Base-by-base conservation (phyloP, 441 rosid genomes). In the Capsella rubella region DNA sequence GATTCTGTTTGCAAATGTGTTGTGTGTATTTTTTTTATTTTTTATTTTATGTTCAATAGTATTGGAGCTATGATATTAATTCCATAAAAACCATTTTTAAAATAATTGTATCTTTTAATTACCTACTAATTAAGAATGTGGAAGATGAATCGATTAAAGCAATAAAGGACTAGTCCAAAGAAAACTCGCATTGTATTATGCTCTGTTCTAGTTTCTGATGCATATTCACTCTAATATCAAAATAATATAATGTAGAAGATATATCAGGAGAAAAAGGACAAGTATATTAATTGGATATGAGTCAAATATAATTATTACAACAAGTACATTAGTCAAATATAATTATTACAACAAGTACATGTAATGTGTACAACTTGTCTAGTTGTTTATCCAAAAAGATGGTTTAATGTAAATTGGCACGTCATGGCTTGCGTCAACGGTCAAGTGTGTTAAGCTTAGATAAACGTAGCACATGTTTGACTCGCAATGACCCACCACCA, bases 341-440 rank as follows among this genome's bases (percentile, higher is more conserved):
- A 28, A 1, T 50, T 32, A 18, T 8, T 40, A 40, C 39, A 39
- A 51, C 49, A 39, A 71, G 52, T 28, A 51, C 25, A 37, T 3
- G 49, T 35, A 49, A 6, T 58, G 29, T 3, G 35, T 21, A 11
- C 59, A 71, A 71, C 13, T 13, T 28, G 75, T 27, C 63, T 21
- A 63, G 14, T 63, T 43, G 55, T 37, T 70, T 10, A 4, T 31
- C 25, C 8, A 7, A 28, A 28, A 54, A 29, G 3, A 31, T 3
- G 16, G 53, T 21, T 54, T 21, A 72, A 54, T 72, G 29, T 16
- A 34, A 28, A 9, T 49, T 34, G 42, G 25, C 25, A 21, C 72
- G 72, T 73, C 78, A 73, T 65, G 28, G 75, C 66, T 49, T 76
- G 47, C 75, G 74, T 75, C 75, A 54, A 54, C 8, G 59, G 68